Evolutionary conservation across 23 red algal genomes (phyloP).

Genomic region (Gracilaria gracilis): DNA sequence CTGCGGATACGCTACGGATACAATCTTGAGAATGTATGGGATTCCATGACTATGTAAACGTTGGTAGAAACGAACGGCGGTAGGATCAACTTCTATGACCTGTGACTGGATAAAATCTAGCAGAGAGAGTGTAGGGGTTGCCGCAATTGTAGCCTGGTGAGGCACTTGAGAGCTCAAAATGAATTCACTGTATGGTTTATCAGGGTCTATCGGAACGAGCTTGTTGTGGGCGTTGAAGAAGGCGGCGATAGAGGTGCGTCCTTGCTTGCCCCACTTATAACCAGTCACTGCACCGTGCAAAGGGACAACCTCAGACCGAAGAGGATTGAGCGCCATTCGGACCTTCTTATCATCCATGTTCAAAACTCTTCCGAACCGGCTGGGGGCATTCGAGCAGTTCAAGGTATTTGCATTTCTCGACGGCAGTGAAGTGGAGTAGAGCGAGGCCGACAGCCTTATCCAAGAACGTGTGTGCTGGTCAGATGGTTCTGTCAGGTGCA

Average conservation of each 20-base stretch:
- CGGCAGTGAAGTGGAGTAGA: neutral
- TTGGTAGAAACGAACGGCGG: slow-evolving; percentile 46
- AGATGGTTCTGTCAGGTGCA: neutral
- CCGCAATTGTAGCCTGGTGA: slow-evolving; percentile 16
- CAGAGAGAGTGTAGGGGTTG: slow-evolving; percentile 44
- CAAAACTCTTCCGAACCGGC: neutral
- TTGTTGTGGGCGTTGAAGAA: slow-evolving; percentile 32
- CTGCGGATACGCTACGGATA: slow-evolving; percentile 40
- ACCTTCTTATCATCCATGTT: slow-evolving; percentile 6
- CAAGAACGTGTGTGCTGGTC: neutral
- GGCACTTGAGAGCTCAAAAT: slow-evolving; percentile 45
- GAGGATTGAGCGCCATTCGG: slow-evolving; percentile 48
- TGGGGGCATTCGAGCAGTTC: neutral
- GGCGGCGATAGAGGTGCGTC: slow-evolving; percentile 35
- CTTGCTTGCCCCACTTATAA: slow-evolving; percentile 49
- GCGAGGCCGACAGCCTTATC: neutral
- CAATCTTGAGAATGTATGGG: slow-evolving; percentile 58
- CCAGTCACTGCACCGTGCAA: slow-evolving; percentile 35
- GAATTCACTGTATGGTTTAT: slow-evolving; percentile 68
- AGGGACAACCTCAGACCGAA: slow-evolving; percentile 34
- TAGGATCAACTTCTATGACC: slow-evolving; percentile 56
- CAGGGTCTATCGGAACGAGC: slow-evolving; percentile 1
- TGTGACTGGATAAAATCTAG: slow-evolving; percentile 56
- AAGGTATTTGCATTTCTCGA: neutral
- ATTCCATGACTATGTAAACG: slow-evolving; percentile 44